Conservation (phyloP, 2,329 filamentous ascomycete genomes). For the Colletotrichum somersetense region DNA sequence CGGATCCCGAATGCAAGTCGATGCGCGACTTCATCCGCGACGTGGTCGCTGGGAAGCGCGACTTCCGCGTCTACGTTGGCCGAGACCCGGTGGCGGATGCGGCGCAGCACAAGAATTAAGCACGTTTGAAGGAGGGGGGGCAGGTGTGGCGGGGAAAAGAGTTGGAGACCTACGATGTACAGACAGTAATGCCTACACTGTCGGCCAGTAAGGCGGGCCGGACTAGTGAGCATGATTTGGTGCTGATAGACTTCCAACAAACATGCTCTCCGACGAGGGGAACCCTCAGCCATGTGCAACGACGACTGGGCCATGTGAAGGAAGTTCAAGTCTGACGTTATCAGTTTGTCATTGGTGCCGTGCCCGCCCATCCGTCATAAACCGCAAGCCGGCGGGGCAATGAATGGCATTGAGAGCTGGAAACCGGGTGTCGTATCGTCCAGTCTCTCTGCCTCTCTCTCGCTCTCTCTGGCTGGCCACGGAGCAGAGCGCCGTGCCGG, state of each 20-base stretch:
- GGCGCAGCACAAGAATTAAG: too few species aligned
- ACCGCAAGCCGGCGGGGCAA: too few species aligned
- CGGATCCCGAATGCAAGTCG: too few species aligned
- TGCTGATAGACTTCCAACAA: constrained; percentile 25
- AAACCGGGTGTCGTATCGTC: background rate
- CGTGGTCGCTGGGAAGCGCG: too few species aligned
- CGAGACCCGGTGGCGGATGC: too few species aligned
- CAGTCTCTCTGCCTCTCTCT: background rate
- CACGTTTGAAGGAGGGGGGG: background rate
- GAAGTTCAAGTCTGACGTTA: background rate
- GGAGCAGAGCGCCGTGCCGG: background rate
- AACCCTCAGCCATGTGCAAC: constrained; percentile 22
- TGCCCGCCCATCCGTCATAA: background rate
- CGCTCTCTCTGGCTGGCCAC: background rate
- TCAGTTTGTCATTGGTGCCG: background rate
- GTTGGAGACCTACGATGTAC: background rate
- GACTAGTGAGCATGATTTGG: background rate
- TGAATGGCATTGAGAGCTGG: constrained; percentile 12
- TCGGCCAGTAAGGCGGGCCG: constrained; percentile 5
- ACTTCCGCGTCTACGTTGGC: too few species aligned
- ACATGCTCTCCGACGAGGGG: constrained; percentile 28
- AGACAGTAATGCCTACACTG: background rate
- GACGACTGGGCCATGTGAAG: background rate
- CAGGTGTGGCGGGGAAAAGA: background rate
- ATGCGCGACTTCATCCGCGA: too few species aligned